phyloP scores from a whole-genome alignment of 371 early-diverging fungal genomes.

The Mucor velutinosus region DNA sequence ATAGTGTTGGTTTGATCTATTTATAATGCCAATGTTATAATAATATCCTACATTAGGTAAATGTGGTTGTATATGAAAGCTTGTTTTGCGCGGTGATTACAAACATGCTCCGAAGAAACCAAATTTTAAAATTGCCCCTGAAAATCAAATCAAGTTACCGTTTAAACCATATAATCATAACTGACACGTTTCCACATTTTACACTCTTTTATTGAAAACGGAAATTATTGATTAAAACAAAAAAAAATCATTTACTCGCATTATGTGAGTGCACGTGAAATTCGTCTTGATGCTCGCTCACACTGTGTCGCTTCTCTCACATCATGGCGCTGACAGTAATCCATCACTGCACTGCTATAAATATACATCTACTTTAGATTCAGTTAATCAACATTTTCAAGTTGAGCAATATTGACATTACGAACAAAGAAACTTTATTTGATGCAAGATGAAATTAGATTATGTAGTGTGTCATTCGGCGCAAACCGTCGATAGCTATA shows the following conservation, averaged over 20 bases:
- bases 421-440: neutral
- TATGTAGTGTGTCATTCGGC: neutral
- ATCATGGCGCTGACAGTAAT: neutral
- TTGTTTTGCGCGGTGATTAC: constrained; percentile 16
- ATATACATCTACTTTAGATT: neutral
- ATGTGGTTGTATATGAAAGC: neutral
- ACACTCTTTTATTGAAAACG: neutral
- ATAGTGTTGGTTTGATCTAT: neutral
- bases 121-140: constrained; percentile 4
- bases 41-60: neutral
- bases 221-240: neutral
- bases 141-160: neutral
- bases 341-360: neutral
- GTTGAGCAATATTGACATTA: neutral
- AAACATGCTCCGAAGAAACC: constrained; percentile 5
- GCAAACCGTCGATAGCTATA: neutral
- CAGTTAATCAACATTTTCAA: neutral
- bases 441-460: neutral
- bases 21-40: constrained; percentile 1
- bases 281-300: neutral
- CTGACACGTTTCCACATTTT: constrained; percentile 9
- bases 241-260: neutral
- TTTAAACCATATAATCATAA: constrained; percentile 6
- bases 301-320: neutral
- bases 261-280: neutral